Conservation (phyloP, 306 rosid genomes). For the Quercus berberidifolia region DNA sequence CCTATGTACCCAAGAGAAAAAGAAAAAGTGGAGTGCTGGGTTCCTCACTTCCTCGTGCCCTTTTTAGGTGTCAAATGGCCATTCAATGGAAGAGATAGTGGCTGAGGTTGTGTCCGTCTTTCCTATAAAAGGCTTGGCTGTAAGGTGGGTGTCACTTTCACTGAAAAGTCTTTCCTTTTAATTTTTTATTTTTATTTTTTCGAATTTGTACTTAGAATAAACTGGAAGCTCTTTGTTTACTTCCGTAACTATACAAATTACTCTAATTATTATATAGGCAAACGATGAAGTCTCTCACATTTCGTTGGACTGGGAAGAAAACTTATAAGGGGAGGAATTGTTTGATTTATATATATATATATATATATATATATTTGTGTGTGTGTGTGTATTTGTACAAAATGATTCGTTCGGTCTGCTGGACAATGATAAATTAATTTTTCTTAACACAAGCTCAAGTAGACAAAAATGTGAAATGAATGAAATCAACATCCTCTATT, state of each 20-base stretch:
- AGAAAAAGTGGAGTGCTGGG: conserved; percentile 17
- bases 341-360: too few species aligned
- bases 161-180: conserved; percentile 11
- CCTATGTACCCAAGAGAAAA: neutral
- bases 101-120: conserved; percentile 41
- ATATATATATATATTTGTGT: fast-evolving
- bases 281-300: neutral
- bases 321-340: too few species aligned
- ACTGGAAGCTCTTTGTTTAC: neutral
- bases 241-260: neutral
- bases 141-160: conserved; percentile 40
- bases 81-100: conserved; percentile 36
- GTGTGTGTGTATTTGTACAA: too few species aligned
- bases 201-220: too few species aligned
- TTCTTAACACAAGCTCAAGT: neutral
- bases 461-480: neutral
- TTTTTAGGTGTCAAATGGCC: conserved; percentile 38
- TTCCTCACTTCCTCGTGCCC: conserved; percentile 30
- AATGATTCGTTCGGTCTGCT: too few species aligned
- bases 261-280: neutral
- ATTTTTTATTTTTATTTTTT: neutral
- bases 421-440: too few species aligned
- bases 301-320: too few species aligned
- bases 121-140: conserved; percentile 23
- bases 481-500: neutral